A percentile compares a stretch with the other conserved stretches of the same genome.
Evolutionary conservation across 371 early-diverging fungal genomes (phyloP).

Genomic region (Mucor sp.): DNA sequence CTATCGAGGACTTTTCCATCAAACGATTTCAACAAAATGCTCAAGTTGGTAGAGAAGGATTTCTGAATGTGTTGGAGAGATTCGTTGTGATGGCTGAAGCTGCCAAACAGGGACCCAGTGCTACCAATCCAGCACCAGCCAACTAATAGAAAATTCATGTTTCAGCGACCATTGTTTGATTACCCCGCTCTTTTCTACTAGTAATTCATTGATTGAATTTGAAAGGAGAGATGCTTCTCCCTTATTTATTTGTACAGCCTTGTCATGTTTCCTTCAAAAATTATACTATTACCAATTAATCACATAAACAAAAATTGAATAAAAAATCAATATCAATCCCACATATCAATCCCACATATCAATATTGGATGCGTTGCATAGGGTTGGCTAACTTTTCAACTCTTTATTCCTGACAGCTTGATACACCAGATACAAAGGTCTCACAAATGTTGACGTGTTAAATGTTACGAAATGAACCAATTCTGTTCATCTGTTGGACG

Average conservation of each 20-base stretch:
- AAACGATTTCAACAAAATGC: conserved; percentile 90
- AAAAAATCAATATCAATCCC: not conserved
- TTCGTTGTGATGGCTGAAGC: conserved; percentile 50
- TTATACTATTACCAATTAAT: not conserved
- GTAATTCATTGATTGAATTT: not conserved
- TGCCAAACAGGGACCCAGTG: conserved; percentile 7
- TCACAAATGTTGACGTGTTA: no score
- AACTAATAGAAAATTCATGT: not conserved
- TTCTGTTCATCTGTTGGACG: no score
- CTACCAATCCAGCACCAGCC: not conserved
- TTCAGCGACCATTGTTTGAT: not conserved
- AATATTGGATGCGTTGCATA: not conserved
- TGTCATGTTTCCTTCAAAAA: not conserved
- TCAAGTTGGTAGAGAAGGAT: conserved; percentile 70
- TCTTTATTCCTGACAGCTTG: no score
- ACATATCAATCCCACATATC: no score
- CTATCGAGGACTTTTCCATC: conserved; percentile 87
- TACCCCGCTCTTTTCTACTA: not conserved
- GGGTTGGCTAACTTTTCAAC: no score
- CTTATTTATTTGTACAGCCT: conserved; percentile 3
- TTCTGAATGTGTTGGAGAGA: conserved; percentile 70
- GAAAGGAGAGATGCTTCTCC: not conserved
- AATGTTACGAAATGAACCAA: no score
- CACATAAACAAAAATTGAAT: not conserved
- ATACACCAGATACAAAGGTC: no score